Percentiles rank a stretch among this genome's conserved stretches.
These are phyloP conservation scores for Nissolia schottii DNA, from an alignment of 306 rosid species.

Conservation along the genomic window DNA sequence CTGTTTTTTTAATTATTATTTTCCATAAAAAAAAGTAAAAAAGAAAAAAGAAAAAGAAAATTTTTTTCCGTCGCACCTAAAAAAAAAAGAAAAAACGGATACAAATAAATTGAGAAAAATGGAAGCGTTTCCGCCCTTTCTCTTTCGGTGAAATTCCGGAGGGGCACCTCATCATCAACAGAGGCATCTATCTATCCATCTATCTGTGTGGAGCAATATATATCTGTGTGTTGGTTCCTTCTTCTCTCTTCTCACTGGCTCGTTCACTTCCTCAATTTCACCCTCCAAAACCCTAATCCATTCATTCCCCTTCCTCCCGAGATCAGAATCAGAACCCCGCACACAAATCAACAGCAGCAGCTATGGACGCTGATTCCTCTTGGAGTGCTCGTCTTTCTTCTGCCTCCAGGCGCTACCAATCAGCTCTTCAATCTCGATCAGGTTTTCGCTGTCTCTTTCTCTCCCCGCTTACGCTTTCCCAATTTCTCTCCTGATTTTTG, in stretches of 20 bases:
- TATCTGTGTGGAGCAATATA: too few species aligned
- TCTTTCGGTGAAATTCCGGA: constrained; percentile 11
- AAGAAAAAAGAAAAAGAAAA: neutral
- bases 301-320: neutral
- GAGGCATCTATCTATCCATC: too few species aligned
- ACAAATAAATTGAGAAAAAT: constrained; percentile 26
- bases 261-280: constrained; percentile 20
- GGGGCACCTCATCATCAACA: neutral
- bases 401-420: constrained; percentile 66
- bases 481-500: neutral
- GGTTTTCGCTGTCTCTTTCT: constrained; percentile 34
- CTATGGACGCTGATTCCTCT: constrained; percentile 80
- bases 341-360: neutral
- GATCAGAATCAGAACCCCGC: constrained; percentile 11
- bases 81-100: neutral
- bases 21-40: too few species aligned
- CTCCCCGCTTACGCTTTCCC: neutral
- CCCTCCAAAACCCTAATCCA: constrained; percentile 14
- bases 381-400: constrained; percentile 81
- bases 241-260: neutral
- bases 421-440: constrained; percentile 81
- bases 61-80: too few species aligned
- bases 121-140: neutral
- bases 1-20: too few species aligned
- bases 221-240: too few species aligned